Evolutionary conservation across 83 land plant species (phyloP).

Genomic region (Diphasiastrum complanatum): DNA sequence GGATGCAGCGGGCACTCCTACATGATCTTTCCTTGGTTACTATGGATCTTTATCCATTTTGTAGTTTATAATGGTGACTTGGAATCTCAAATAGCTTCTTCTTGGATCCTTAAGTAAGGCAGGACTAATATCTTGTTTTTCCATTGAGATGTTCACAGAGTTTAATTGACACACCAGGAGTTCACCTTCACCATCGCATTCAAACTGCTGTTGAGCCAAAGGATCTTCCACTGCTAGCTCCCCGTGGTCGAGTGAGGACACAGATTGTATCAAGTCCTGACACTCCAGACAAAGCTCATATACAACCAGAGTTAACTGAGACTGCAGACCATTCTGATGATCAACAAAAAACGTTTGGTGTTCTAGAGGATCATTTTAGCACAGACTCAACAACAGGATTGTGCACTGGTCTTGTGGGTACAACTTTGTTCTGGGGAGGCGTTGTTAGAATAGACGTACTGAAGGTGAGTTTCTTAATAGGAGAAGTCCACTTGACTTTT

Average conservation of each 20-base stretch:
- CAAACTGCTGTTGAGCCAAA: conserved; percentile 84
- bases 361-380: conserved; percentile 3
- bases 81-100: too few relatives aligned
- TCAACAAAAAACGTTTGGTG: not conserved
- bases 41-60: too few relatives aligned
- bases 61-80: not conserved
- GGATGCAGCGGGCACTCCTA: too few relatives aligned
- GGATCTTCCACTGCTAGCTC: conserved; percentile 82
- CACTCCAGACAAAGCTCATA: too few relatives aligned
- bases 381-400: not conserved
- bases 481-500: too few relatives aligned
- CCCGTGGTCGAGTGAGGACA: conserved; percentile 66
- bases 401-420: conserved; percentile 58
- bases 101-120: too few relatives aligned
- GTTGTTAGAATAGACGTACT: conserved; percentile 67
- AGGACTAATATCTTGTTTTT: too few relatives aligned
- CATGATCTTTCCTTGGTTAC: too few relatives aligned
- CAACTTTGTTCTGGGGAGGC: conserved; percentile 91
- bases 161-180: conserved; percentile 90
- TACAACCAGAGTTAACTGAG: too few relatives aligned
- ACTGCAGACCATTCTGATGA: not conserved
- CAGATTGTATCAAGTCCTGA: conserved; percentile 16
- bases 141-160: conserved; percentile 42
- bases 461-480: conserved; percentile 41
- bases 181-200: conserved; percentile 94